Conservation (phyloP, 1,139 yeast genomes). For the Scheffersomyces illinoinensis region DNA sequence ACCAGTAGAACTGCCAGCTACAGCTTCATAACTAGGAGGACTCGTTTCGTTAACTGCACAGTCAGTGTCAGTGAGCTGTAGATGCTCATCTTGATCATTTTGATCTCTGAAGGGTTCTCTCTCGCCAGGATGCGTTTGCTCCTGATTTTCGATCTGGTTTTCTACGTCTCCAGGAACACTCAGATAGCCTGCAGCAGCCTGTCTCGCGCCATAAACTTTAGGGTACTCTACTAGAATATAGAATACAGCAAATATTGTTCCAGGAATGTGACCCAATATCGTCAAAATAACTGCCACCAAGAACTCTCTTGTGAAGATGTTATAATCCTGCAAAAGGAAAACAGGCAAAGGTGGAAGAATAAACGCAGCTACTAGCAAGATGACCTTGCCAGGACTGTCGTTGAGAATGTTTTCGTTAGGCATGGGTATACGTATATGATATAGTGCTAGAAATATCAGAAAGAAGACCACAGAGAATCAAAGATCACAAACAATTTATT, state of each 20-base stretch:
- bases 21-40: constrained; percentile 33
- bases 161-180: constrained; percentile 24
- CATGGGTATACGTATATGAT: neutral
- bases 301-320: constrained; percentile 36
- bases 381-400: constrained; percentile 9
- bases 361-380: constrained; percentile 34
- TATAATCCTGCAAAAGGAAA: constrained; percentile 27
- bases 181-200: constrained; percentile 19
- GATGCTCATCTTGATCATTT: neutral
- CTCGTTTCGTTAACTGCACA: constrained; percentile 4
- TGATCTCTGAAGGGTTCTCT: neutral
- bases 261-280: constrained; percentile 40
- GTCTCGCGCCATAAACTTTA: constrained; percentile 5
- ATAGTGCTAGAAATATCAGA: neutral
- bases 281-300: constrained; percentile 37
- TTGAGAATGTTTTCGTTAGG: neutral
- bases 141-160: neutral
- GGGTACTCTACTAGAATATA: constrained; percentile 5
- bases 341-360: constrained; percentile 45
- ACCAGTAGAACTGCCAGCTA: constrained; percentile 12
- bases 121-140: neutral
- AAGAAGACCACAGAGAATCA: neutral
- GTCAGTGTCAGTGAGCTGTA: neutral
- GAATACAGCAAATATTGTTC: constrained; percentile 32
- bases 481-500: neutral